phyloP scores from a whole-genome alignment of 768 basidiomycete genomes.

The Pisolithus microcarpus region DNA sequence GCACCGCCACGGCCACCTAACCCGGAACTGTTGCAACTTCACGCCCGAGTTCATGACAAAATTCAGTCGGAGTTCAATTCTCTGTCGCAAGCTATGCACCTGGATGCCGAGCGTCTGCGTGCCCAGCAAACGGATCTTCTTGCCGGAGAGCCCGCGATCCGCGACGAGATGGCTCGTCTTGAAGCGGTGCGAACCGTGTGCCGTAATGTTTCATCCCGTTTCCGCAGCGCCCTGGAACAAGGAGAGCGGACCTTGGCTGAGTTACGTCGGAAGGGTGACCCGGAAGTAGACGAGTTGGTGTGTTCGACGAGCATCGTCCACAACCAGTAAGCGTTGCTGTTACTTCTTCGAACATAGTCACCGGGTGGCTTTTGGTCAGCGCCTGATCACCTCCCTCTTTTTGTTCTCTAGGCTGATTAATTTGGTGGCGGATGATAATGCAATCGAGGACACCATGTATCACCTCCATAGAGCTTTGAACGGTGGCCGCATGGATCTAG shows the following conservation, averaged over 20 bases:
- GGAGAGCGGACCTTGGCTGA: slow-evolving; percentile 73
- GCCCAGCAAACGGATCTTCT: slow-evolving; percentile 80
- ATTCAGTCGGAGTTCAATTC: slow-evolving; percentile 65
- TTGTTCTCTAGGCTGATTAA: slow-evolving; percentile 67
- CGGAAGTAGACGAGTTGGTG: slow-evolving; percentile 92
- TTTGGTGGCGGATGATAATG: slow-evolving; percentile 98
- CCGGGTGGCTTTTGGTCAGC: neutral
- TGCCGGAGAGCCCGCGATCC: slow-evolving; percentile 86
- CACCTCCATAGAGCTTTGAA: slow-evolving; percentile 93
- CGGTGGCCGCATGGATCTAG: slow-evolving; percentile 84
- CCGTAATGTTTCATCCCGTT: slow-evolving; percentile 61
- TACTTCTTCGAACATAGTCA: neutral
- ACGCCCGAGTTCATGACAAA: slow-evolving; percentile 69
- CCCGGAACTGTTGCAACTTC: slow-evolving; percentile 79
- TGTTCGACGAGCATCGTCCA: slow-evolving; percentile 95
- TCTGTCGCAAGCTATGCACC: slow-evolving; percentile 53
- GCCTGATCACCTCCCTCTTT: slow-evolving; percentile 14
- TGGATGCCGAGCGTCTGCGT: slow-evolving; percentile 69
- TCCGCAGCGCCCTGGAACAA: slow-evolving; percentile 53
- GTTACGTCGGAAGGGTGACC: slow-evolving; percentile 76
- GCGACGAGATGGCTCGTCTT: slow-evolving; percentile 92
- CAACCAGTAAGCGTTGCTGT: slow-evolving; percentile 62
- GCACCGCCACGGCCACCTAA: slow-evolving; percentile 82
- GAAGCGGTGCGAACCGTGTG: slow-evolving; percentile 93
- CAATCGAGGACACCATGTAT: slow-evolving; percentile 97